phyloP scores from a whole-genome alignment of 306 rosid species.

The Fragaria vesca region DNA sequence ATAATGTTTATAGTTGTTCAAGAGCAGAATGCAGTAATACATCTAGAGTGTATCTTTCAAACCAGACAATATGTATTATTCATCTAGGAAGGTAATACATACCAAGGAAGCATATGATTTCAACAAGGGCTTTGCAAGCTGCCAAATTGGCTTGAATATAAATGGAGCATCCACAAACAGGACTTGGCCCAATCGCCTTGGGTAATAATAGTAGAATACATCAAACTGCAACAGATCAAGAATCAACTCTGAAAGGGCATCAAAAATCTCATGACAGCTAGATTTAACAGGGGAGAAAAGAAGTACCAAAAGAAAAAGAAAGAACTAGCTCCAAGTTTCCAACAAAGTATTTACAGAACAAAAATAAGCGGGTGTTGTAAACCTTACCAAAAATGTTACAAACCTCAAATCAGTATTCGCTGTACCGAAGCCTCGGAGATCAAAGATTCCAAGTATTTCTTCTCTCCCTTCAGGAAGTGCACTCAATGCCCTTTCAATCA shows the following conservation, averaged over 20 bases:
- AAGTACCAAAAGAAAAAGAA: not conserved
- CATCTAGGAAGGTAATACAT: constrained; percentile 26
- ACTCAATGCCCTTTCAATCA: constrained; percentile 78
- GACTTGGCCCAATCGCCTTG: constrained; percentile 73
- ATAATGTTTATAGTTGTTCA: not conserved
- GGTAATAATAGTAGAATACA: constrained; percentile 83
- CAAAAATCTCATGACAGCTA: not conserved
- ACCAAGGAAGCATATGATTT: constrained; percentile 88
- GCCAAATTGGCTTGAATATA: constrained; percentile 90
- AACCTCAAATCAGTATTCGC: constrained; percentile 73
- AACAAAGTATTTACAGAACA: constrained; percentile 9
- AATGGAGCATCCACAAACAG: constrained; percentile 88
- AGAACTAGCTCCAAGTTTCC: not conserved
- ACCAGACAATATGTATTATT: not conserved
- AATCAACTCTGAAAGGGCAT: constrained; percentile 12
- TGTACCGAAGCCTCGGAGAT: constrained; percentile 74
- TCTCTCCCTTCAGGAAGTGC: constrained; percentile 71
- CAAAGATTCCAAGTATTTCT: constrained; percentile 70
- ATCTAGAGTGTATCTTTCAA: not conserved
- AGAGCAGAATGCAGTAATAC: not conserved
- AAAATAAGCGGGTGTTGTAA: constrained; percentile 16
- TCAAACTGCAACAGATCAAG: constrained; percentile 59
- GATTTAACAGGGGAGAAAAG: not conserved
- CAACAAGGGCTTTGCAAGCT: constrained; percentile 66
- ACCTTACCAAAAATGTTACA: constrained; percentile 73